Percentiles rank a stretch among this genome's conserved stretches.
Conservation (phyloP, 2,329 filamentous ascomycete species). For the Fusarium algeriense region DNA sequence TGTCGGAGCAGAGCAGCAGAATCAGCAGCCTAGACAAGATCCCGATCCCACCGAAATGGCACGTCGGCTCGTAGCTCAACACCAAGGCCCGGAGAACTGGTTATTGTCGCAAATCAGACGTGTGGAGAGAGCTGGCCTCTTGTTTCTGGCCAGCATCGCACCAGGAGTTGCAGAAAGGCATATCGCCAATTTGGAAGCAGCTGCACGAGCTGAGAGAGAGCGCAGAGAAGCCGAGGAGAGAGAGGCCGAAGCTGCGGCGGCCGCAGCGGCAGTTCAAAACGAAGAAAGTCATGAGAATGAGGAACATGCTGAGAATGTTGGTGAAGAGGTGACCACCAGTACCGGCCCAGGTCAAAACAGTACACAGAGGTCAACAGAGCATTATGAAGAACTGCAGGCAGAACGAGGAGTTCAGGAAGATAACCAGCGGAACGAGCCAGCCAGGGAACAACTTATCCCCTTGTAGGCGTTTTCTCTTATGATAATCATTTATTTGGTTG, state of each 20-base stretch:
- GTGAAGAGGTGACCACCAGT: slow-evolving; percentile 12
- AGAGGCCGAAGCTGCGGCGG: slow-evolving; percentile 50
- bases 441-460: slow-evolving; percentile 41
- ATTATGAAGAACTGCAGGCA: slow-evolving; percentile 7
- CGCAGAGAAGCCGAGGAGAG: slow-evolving; percentile 57
- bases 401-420: slow-evolving; percentile 22
- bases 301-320: slow-evolving; percentile 16
- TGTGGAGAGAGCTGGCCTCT: slow-evolving; percentile 69
- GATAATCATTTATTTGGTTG: slow-evolving; percentile 1
- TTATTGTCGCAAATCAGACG: slow-evolving; percentile 60
- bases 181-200: slow-evolving; percentile 69
- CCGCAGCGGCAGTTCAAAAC: slow-evolving; percentile 44
- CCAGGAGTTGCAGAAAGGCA: slow-evolving; percentile 75
- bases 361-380: slow-evolving; percentile 37
- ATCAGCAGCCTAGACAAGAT: slow-evolving; percentile 45
- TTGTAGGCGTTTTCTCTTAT: slow-evolving; percentile 17
- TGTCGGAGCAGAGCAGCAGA: slow-evolving; percentile 24
- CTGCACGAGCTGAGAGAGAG: slow-evolving; percentile 60
- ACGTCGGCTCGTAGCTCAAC: slow-evolving; percentile 63
- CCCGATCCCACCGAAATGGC: slow-evolving; percentile 65
- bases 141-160: slow-evolving; percentile 75
- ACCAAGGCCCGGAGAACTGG: slow-evolving; percentile 50
- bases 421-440: slow-evolving; percentile 29
- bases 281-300: slow-evolving; percentile 39
- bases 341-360: slow-evolving; percentile 13